Base-by-base conservation (phyloP, 2,329 filamentous ascomycete genomes). In the Talaromyces atroroseus region DNA sequence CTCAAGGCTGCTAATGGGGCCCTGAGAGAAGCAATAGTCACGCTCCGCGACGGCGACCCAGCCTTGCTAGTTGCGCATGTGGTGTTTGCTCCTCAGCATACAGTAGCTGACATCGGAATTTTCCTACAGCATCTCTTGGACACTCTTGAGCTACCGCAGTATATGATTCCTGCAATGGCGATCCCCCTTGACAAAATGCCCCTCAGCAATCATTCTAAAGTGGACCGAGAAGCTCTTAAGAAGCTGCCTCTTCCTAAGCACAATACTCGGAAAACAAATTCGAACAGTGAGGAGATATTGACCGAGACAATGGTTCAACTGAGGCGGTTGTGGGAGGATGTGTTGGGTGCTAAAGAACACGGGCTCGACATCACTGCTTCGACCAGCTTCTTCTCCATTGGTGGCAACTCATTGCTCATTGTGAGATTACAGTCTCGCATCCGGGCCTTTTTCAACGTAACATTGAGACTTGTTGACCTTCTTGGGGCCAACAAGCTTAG, bases 141-240 rank as follows among this genome's bases (percentile, higher is more conserved):
- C 48, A 65, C 6, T 32, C 75, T 26, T 63, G 66, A 1, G 20
- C 74, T 5, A n/a, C 72, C 73, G 6, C 61, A 56, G 29, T 72
- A 74, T 57, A 75, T 76, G 74, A 50, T 60, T 32, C 72, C 73
- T 0, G 64, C 65, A n/a, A 54, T 64, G 6, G 59, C 67, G 0
- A 60, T 73, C 16, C 56, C 56, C 64, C 14, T 71, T 1, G 51
- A 63, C 1, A 42, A 16, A 1, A 23, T 74, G 6, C 5, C 71
- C 71, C 53, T 67, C 2, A 72, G 49, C 14, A 54, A 54, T 1
- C 65, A 66, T 21, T 63, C 60, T 2, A 74, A 74, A 56, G 57
- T 66, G 0, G 67, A 72, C 50, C 60, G 70, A 16, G 49, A 26
- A 20, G 56, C 52, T 0, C 10, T 63, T 3, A 23, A 57, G 2